phyloP scores from a whole-genome alignment of 805 yeast species.

The Saccharomycopsis babjevae region DNA sequence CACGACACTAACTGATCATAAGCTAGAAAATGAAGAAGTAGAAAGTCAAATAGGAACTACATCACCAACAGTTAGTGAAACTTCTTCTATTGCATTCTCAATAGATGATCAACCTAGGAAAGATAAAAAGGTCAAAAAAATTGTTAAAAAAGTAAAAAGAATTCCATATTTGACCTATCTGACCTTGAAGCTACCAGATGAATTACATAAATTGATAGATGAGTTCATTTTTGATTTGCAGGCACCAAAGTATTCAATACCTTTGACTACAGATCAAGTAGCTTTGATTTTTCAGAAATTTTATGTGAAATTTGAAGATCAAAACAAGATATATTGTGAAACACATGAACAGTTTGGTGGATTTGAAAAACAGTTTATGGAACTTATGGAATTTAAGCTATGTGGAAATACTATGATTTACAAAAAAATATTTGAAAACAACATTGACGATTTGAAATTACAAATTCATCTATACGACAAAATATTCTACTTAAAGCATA shows the following conservation, averaged over 20 bases:
- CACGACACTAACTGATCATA: background rate
- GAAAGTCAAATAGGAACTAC: background rate
- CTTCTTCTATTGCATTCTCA: background rate
- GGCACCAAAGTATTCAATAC: slow-evolving; percentile 17
- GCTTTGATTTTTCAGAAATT: slow-evolving; percentile 14
- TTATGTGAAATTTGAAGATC: slow-evolving; percentile 12
- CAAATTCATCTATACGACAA: slow-evolving; percentile 11
- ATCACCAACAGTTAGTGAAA: background rate
- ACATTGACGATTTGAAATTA: slow-evolving; percentile 11
- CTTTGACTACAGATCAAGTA: slow-evolving; percentile 16
- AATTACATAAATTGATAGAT: background rate
- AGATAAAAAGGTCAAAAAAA: background rate
- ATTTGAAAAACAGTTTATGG: slow-evolving; percentile 7
- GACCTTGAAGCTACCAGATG: slow-evolving; percentile 7
- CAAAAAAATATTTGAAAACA: slow-evolving; percentile 13
- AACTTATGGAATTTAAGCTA: slow-evolving; percentile 6
- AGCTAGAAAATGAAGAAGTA: background rate
- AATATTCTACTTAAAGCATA: slow-evolving; percentile 5
- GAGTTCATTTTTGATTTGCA: slow-evolving; percentile 15
- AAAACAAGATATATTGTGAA: background rate
- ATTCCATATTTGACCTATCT: background rate
- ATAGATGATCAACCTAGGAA: background rate
- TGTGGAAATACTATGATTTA: slow-evolving; percentile 12
- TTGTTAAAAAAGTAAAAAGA: slow-evolving; percentile 1
- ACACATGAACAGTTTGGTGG: background rate